Conservation (phyloP, 2,329 filamentous ascomycete genomes). For the Penicillium sp. region DNA sequence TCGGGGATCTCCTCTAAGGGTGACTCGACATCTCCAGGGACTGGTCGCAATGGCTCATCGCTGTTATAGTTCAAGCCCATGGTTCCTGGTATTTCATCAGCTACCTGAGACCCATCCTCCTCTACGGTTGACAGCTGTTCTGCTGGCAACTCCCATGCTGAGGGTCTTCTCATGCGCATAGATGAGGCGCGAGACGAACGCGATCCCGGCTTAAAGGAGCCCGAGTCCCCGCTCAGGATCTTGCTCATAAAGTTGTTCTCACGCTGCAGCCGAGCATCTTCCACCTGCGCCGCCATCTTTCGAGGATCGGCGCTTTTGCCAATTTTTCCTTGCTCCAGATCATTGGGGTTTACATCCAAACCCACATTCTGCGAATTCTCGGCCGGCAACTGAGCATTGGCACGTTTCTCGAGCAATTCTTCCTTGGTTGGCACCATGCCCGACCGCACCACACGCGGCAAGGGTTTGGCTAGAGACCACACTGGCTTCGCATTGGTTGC, state of each 20-base stretch:
- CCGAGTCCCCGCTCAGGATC: slow-evolving; percentile 27
- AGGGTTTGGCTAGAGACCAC: slow-evolving; percentile 50
- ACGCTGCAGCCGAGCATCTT: slow-evolving; percentile 39
- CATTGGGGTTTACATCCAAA: slow-evolving; percentile 38
- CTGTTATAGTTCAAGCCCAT: slow-evolving; percentile 8
- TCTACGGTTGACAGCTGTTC: slow-evolving; percentile 23
- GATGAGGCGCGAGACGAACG: slow-evolving; percentile 25
- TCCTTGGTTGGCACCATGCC: slow-evolving; percentile 48
- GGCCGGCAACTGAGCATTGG: slow-evolving; percentile 29
- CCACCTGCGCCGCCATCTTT: slow-evolving; percentile 43
- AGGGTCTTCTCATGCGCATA: slow-evolving; percentile 16
- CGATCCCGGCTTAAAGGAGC: slow-evolving; percentile 13
- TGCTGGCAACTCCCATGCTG: slow-evolving; percentile 10
- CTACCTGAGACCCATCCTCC: slow-evolving; percentile 19
- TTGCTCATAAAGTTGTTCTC: slow-evolving; percentile 39
- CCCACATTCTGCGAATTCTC: slow-evolving; percentile 32
- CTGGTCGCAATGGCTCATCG: slow-evolving; percentile 19
- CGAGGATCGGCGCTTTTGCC: slow-evolving; percentile 34
- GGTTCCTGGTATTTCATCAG: slow-evolving; percentile 6
- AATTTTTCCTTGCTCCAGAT: slow-evolving; percentile 42
- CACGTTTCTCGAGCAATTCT: slow-evolving; percentile 31
- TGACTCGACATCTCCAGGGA: slow-evolving; percentile 16
- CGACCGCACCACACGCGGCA: slow-evolving; percentile 50
- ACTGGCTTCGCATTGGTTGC: slow-evolving; percentile 47
- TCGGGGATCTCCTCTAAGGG: slow-evolving; percentile 8